phyloP scores from a whole-genome alignment of 345 rosid species.

The Murraya koenigii region DNA sequence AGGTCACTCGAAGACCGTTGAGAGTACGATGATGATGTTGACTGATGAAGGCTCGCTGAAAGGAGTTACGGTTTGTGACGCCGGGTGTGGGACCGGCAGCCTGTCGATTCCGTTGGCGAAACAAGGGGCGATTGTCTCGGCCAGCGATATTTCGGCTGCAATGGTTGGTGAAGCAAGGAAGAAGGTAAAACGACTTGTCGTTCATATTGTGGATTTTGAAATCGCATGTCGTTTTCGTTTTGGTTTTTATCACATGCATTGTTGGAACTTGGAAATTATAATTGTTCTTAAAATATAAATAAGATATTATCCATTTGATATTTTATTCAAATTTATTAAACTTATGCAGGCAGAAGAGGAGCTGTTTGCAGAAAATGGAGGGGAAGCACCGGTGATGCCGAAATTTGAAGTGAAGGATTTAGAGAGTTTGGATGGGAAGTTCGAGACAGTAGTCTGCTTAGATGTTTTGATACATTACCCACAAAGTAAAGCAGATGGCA shows the following conservation, averaged over 20 bases:
- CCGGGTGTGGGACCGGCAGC: slow-evolving; percentile 86
- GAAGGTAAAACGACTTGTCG: slow-evolving; percentile 41
- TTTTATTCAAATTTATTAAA: background rate
- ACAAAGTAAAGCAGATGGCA: slow-evolving; percentile 85
- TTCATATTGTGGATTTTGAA: background rate
- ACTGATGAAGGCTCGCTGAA: slow-evolving; percentile 66
- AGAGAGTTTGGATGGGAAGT: slow-evolving; percentile 79
- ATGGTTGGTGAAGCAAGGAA: slow-evolving; percentile 92
- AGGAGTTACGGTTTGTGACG: slow-evolving; percentile 87
- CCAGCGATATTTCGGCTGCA: slow-evolving; percentile 89
- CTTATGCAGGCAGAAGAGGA: slow-evolving; percentile 67
- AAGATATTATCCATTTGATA: too few relatives aligned
- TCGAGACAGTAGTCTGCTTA: slow-evolving; percentile 75
- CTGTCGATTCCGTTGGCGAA: slow-evolving; percentile 80
- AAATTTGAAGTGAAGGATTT: slow-evolving; percentile 81
- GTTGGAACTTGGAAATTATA: background rate
- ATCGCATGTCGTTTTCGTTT: background rate
- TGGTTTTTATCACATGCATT: background rate
- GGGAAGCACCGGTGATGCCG: slow-evolving; percentile 39
- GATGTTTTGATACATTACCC: slow-evolving; percentile 96
- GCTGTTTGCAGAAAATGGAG: slow-evolving; percentile 31
- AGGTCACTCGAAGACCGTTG: slow-evolving; percentile 86
- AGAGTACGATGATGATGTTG: slow-evolving; percentile 68
- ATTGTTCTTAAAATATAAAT: too few relatives aligned
- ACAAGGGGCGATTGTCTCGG: slow-evolving; percentile 82